phyloP scores from a whole-genome alignment of 768 basidiomycete species.

The Termitomyces sp. region DNA sequence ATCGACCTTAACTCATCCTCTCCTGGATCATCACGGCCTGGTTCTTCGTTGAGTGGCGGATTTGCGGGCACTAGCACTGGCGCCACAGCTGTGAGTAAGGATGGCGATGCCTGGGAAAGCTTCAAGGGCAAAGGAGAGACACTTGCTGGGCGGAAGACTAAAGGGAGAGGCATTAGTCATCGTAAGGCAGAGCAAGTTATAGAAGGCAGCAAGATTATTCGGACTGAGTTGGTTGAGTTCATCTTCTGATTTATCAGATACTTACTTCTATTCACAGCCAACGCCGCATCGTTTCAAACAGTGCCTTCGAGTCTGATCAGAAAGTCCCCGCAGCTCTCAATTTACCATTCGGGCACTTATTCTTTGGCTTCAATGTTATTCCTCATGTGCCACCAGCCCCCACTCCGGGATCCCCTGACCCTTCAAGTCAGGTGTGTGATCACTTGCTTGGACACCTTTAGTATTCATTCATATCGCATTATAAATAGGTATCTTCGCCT shows the following conservation, averaged over 20 bases:
- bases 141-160: constrained; percentile 86
- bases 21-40: constrained; percentile 82
- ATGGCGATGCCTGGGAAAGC: constrained; percentile 86
- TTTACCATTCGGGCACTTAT: constrained; percentile 90
- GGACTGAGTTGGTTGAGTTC: constrained; percentile 73
- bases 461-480: constrained; percentile 9
- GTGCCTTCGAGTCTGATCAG: constrained; percentile 65
- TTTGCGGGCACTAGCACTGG: constrained; percentile 55
- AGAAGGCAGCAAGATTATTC: constrained; percentile 82
- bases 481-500: constrained; percentile 36
- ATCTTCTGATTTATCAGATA: constrained; percentile 8
- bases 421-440: neutral
- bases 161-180: constrained; percentile 89
- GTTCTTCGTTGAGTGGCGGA: constrained; percentile 68
- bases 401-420: constrained; percentile 29
- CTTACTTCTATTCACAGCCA: constrained; percentile 48
- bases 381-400: constrained; percentile 58
- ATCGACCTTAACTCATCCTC: constrained; percentile 88
- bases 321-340: constrained; percentile 89
- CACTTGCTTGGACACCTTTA: neutral
- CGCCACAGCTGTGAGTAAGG: constrained; percentile 60
- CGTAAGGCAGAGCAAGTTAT: constrained; percentile 79
- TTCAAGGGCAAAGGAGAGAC: constrained; percentile 97
- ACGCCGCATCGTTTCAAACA: constrained; percentile 81
- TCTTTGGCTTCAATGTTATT: constrained; percentile 90